phyloP scores from a whole-genome alignment of 2,329 filamentous ascomycete species.

The Penicillium griseofulvum region DNA sequence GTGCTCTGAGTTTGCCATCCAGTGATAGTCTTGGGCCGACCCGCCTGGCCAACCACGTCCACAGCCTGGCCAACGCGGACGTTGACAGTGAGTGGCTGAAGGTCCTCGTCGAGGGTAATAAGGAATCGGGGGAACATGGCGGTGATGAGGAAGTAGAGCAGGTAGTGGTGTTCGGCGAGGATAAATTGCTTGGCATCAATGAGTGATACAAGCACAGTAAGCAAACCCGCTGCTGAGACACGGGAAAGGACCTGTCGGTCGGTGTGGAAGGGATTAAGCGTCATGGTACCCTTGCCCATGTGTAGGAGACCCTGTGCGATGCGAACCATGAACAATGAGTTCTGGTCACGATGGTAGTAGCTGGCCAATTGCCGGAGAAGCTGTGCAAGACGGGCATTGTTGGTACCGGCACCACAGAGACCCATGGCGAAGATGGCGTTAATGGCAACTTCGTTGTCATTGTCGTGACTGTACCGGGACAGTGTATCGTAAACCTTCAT shows the following conservation, averaged over 20 bases:
- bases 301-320: conserved; percentile 96
- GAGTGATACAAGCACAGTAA: conserved; percentile 87
- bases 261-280: conserved; percentile 97
- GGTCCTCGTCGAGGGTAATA: conserved; percentile 89
- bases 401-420: conserved; percentile 91
- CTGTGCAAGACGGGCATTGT: conserved; percentile 95
- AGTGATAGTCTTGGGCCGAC: conserved; percentile 96
- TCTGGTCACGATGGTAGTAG: conserved; percentile 96
- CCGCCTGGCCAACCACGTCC: conserved; percentile 95
- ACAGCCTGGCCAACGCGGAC: conserved; percentile 97
- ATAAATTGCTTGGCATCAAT: conserved; percentile 91
- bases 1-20: conserved; percentile 99
- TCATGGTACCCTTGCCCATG: conserved; percentile 98
- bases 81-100: conserved; percentile 91
- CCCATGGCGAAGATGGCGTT: conserved; percentile 99
- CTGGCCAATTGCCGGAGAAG: conserved; percentile 90
- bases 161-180: conserved; percentile 74
- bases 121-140: conserved; percentile 97
- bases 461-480: conserved; percentile 97
- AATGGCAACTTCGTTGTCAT: conserved; percentile 95
- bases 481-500: conserved; percentile 99
- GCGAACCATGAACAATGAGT: conserved; percentile 97
- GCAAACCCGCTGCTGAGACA: conserved; percentile 82
- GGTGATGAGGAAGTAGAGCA: conserved; percentile 94
- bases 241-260: conserved; percentile 93